Conservation (phyloP, 495 filamentous ascomycete species). For the Peziza echinospora region DNA sequence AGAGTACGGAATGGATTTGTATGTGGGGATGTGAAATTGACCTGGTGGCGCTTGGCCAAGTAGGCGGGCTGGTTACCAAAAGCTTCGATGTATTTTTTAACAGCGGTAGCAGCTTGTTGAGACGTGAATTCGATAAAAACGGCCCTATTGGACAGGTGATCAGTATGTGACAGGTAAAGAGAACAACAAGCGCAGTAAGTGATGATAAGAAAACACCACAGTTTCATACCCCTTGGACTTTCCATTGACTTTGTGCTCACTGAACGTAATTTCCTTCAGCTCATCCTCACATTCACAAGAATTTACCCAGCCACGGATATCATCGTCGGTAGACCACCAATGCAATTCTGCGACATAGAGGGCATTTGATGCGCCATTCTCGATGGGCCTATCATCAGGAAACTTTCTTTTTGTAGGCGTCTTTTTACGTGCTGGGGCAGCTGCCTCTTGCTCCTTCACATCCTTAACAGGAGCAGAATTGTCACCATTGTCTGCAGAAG, state of each 20-base stretch:
- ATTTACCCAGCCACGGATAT: constrained; percentile 71
- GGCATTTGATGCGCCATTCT: constrained; percentile 63
- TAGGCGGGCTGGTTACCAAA: constrained; percentile 28
- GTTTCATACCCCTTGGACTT: constrained; percentile 84
- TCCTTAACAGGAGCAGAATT: constrained; percentile 24
- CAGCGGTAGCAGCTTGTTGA: constrained; percentile 64
- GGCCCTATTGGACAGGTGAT: constrained; percentile 35
- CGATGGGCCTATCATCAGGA: constrained; percentile 52
- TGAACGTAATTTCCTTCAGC: constrained; percentile 83
- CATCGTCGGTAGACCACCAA: constrained; percentile 96
- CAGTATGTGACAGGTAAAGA: background rate
- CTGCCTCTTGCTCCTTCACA: constrained; percentile 28
- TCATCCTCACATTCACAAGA: constrained; percentile 57
- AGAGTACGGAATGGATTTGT: constrained; percentile 77
- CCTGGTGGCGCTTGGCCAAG: constrained; percentile 42
- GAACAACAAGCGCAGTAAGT: background rate
- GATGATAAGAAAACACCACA: background rate
- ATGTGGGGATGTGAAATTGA: constrained; percentile 53
- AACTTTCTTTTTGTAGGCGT: constrained; percentile 27
- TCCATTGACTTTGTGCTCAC: constrained; percentile 94
- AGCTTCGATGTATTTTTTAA: constrained; percentile 60
- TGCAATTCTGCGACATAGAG: constrained; percentile 68
- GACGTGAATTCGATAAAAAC: constrained; percentile 72
- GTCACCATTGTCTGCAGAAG: constrained; percentile 21
- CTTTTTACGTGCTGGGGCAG: constrained; percentile 26